A percentile compares a stretch with the other conserved stretches of the same genome.
Evolutionary conservation across 805 yeast genomes (phyloP).

Genomic region (Nakazawaea laoshanensis): DNA sequence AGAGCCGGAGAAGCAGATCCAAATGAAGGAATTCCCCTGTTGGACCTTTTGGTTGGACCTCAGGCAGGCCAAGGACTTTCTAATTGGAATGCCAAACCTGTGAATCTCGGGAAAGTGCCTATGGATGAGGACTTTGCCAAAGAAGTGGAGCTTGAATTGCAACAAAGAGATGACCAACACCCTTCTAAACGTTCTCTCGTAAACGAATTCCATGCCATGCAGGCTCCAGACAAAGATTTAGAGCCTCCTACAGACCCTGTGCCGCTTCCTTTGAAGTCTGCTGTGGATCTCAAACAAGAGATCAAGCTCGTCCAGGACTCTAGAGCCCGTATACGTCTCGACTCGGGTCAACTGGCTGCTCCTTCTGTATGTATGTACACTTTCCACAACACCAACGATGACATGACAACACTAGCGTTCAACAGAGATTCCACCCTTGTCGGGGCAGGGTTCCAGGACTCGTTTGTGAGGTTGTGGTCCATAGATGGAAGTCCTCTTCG

Average conservation of each 20-base stretch:
- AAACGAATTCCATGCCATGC: conserved; percentile 57
- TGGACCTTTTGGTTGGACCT: conserved; percentile 25
- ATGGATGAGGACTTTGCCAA: conserved; percentile 75
- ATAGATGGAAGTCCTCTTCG: conserved; percentile 82
- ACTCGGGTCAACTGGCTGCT: conserved; percentile 65
- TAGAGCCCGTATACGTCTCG: conserved; percentile 62
- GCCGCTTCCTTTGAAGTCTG: conserved; percentile 82
- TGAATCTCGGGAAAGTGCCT: conserved; percentile 79
- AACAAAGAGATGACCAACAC: conserved; percentile 58
- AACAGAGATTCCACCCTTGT: conserved; percentile 80
- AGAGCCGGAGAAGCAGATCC: conserved; percentile 41
- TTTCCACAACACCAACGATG: conserved; percentile 89
- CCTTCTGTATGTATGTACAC: conserved; percentile 98
- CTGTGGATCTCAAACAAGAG: conserved; percentile 72
- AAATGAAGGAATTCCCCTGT: conserved; percentile 43
- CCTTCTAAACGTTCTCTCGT: conserved; percentile 32
- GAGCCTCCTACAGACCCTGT: conserved; percentile 68
- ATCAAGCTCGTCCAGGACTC: conserved; percentile 76
- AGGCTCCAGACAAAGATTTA: conserved; percentile 41
- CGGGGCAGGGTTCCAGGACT: conserved; percentile 93
- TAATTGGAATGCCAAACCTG: conserved; percentile 57
- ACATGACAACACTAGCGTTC: conserved; percentile 78
- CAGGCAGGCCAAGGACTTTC: conserved; percentile 4
- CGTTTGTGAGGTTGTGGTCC: conserved; percentile 86
- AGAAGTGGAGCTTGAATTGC: conserved; percentile 79